Conservation (phyloP, 306 rosid species). For the Trifolium subterraneum region DNA sequence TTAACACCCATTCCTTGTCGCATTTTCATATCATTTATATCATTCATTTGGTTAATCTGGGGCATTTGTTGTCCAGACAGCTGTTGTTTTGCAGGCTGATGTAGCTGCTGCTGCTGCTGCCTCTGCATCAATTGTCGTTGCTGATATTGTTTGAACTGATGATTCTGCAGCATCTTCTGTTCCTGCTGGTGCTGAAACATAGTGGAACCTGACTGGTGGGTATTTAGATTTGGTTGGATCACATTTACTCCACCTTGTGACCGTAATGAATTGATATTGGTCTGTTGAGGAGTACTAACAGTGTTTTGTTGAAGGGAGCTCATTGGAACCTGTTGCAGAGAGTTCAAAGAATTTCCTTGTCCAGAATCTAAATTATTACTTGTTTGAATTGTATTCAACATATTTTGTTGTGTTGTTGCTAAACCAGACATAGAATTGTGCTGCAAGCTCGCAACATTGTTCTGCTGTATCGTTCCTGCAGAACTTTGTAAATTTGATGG, state of each 20-base stretch:
- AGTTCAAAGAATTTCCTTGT: conserved; percentile 64
- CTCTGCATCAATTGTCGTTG: conserved; percentile 60
- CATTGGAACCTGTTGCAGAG: conserved; percentile 64
- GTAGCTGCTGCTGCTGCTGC: conserved; percentile 65
- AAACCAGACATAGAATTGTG: conserved; percentile 70
- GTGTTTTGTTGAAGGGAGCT: conserved; percentile 76
- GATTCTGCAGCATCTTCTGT: conserved; percentile 61
- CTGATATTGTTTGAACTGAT: conserved; percentile 58
- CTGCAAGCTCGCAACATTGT: conserved; percentile 62
- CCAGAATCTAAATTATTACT: conserved; percentile 63
- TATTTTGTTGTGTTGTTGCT: conserved; percentile 64
- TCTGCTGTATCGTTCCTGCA: conserved; percentile 61
- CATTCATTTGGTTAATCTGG: conserved; percentile 74
- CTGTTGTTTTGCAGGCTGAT: conserved; percentile 75
- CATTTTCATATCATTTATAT: conserved; percentile 69
- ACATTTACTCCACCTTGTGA: conserved; percentile 70
- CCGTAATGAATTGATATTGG: conserved; percentile 58
- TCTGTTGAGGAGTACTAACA: conserved; percentile 67
- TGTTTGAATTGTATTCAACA: conserved; percentile 70
- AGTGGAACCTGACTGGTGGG: conserved; percentile 63
- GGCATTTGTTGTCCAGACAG: conserved; percentile 70
- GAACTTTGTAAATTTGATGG: conserved; percentile 63
- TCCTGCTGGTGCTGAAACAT: conserved; percentile 74
- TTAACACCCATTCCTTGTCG: conserved; percentile 69
- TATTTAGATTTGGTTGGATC: conserved; percentile 59